Percentiles rank a stretch among this genome's conserved stretches.
Conservation (phyloP, 257 asterid species). For the Capsicum rhomboideum region DNA sequence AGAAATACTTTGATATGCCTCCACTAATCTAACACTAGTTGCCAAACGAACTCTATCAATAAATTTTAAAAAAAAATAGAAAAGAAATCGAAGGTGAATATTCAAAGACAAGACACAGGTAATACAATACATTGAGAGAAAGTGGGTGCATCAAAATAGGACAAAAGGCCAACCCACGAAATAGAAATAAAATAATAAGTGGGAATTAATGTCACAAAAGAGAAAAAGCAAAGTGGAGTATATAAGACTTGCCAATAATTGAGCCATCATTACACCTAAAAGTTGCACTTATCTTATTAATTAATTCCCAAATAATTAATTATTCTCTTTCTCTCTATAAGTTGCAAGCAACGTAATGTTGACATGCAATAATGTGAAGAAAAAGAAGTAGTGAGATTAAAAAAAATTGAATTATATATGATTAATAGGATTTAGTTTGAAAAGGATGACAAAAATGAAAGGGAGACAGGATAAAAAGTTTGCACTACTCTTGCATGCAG, state of each 20-base stretch:
- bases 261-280: constrained; percentile 74
- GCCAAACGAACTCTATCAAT: constrained; percentile 8
- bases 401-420: neutral
- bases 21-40: constrained; percentile 12
- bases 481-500: no score
- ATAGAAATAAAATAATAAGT: constrained; percentile 31
- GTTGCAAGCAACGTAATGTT: neutral
- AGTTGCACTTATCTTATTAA: constrained; percentile 19
- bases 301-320: neutral
- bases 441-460: no score
- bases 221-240: constrained; percentile 18
- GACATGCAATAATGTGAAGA: constrained; percentile 1
- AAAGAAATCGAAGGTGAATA: constrained; percentile 14
- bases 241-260: constrained; percentile 50
- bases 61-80: neutral
- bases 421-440: neutral
- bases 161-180: constrained; percentile 48
- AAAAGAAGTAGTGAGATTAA: neutral
- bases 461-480: no score
- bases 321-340: neutral
- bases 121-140: neutral
- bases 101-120: neutral
- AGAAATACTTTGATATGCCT: constrained; percentile 19
- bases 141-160: constrained; percentile 35
- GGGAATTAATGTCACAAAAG: constrained; percentile 48